Evolutionary conservation across 2,329 filamentous ascomycete species (phyloP).

Genomic region (Penicillium palitans): DNA sequence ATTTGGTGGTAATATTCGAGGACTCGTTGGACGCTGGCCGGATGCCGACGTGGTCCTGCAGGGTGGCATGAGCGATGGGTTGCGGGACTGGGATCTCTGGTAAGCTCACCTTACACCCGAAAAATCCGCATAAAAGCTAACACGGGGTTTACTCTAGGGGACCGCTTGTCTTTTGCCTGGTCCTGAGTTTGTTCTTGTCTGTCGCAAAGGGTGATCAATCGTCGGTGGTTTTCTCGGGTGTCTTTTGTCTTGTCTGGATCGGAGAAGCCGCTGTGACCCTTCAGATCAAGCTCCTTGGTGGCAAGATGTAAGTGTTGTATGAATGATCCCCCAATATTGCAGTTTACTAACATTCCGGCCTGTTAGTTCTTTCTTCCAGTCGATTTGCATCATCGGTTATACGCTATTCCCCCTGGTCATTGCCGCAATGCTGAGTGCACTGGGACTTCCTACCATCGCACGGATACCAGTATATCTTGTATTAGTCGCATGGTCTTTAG

Average conservation of each 20-base stretch:
- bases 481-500: conserved; percentile 87
- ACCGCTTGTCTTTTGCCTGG: conserved; percentile 87
- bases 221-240: conserved; percentile 87
- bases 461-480: conserved; percentile 89
- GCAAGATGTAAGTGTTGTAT: conserved; percentile 79
- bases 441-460: conserved; percentile 75
- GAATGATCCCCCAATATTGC: neutral
- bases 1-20: conserved; percentile 52
- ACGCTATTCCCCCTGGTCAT: conserved; percentile 96
- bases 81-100: conserved; percentile 97
- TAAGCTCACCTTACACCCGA: conserved; percentile 33
- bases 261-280: conserved; percentile 95
- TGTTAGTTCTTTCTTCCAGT: conserved; percentile 90
- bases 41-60: conserved; percentile 67
- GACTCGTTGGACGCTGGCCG: conserved; percentile 64
- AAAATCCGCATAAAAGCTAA: neutral
- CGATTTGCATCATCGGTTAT: conserved; percentile 96
- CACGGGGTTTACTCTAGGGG: conserved; percentile 57
- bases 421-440: conserved; percentile 81
- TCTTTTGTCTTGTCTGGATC: conserved; percentile 96
- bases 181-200: conserved; percentile 84
- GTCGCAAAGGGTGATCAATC: conserved; percentile 78
- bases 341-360: conserved; percentile 19
- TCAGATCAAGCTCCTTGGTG: conserved; percentile 94
- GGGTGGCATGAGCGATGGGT: conserved; percentile 78